Evolutionary conservation across 1,139 yeast species (phyloP).

Genomic region (Blastobotrys arbuscula): DNA sequence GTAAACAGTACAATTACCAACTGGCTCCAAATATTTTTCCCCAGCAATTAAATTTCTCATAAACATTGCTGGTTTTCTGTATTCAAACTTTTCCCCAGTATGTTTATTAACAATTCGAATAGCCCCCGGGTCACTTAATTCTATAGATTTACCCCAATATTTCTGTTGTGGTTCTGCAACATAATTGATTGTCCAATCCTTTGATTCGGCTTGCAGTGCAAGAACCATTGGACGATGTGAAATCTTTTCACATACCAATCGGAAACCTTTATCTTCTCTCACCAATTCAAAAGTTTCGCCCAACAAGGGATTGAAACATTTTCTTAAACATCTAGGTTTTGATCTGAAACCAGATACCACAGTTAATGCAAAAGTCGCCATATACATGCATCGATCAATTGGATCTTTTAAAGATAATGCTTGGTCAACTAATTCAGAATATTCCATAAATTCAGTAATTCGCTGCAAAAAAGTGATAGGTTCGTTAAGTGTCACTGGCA

Average conservation of each 20-base stretch:
- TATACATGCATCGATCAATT: conserved; percentile 54
- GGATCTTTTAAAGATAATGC: conserved; percentile 44
- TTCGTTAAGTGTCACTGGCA: conserved; percentile 94
- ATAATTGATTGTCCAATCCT: conserved; percentile 69
- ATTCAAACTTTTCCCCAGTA: conserved; percentile 68
- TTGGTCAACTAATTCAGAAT: conserved; percentile 56
- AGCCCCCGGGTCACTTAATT: conserved; percentile 68
- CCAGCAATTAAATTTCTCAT: conserved; percentile 89
- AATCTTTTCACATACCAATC: conserved; percentile 74
- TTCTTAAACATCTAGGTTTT: conserved; percentile 70
- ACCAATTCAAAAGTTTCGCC: conserved; percentile 87
- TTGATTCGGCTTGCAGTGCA: conserved; percentile 71
- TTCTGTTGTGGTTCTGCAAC: conserved; percentile 80
- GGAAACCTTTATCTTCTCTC: conserved; percentile 65
- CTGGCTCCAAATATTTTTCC: conserved; percentile 90
- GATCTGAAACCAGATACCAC: conserved; percentile 63
- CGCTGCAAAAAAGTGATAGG: conserved; percentile 80
- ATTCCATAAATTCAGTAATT: conserved; percentile 75
- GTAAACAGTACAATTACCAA: conserved; percentile 58
- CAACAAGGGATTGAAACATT: conserved; percentile 86
- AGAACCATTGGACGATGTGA: conserved; percentile 76
- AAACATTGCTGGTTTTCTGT: conserved; percentile 78
- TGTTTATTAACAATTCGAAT: conserved; percentile 49
- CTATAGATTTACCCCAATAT: conserved; percentile 93
- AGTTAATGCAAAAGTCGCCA: conserved; percentile 82